Evolutionary conservation across 2,329 filamentous ascomycete genomes (phyloP), one percentile per base, ranked within the genome.

Genomic region (Boeremia exigua): DNA sequence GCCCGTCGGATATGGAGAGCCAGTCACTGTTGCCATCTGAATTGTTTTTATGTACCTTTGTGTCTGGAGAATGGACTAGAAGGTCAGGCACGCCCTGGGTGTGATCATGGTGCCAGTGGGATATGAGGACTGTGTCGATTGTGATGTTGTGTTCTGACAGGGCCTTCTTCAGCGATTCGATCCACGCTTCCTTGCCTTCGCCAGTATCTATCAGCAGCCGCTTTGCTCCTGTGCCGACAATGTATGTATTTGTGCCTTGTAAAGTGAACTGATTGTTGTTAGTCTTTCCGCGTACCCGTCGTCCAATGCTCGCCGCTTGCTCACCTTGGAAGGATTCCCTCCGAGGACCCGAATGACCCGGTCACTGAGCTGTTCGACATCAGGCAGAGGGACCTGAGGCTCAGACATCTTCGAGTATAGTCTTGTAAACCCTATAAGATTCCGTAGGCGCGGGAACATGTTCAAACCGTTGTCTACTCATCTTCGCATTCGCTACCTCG

Each of bases 21-120:
- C 88, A 85, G 14, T 61, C 62, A 12, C 63, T 56, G 14, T 68
- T 64, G 12, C 66, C 60, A 14, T 68, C 62, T 0, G 89, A 87
- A 32, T 85, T 76, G 63, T 87, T 79, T 74, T 95, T 94, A 77
- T 87, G 86, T 34, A 95, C 75, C 19, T 79, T 79, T 6, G 84
- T 86, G 15, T 81, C 71, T 0, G 90, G 88, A n/a, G 82, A 90
- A 23, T 88, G 71, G 12, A 78, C 75, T 15, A 87, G 78, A 1
- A 97, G 79, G 66, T 96, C 87, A 2, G 78, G 72, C 23, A 97
- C 84, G 7, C 95, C 95, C 23, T 87, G 85, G 6, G 88, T 83
- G 71, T 99, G 95, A 70, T 99, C 95, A 37, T 80, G 84, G 71
- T 99, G 95, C 92, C 93, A 96, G 75, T 99, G 95, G 0, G 93